phyloP scores from a whole-genome alignment of 2,329 filamentous ascomycete species.

The Epichloe gansuensis region DNA sequence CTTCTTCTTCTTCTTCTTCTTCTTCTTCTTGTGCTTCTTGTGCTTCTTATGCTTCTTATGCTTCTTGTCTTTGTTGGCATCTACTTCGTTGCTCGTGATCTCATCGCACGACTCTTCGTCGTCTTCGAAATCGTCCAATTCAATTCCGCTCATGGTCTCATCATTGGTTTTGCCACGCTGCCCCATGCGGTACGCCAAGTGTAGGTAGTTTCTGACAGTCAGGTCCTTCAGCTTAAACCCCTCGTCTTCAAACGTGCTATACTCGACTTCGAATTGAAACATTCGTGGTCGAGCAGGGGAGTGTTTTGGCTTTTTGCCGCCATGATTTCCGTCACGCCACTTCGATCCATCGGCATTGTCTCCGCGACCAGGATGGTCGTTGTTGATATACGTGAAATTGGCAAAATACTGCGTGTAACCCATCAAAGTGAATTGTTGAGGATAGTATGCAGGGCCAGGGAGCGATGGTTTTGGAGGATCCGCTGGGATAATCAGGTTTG shows the following conservation, averaged over 20 bases:
- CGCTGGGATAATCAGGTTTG: slow-evolving; percentile 52
- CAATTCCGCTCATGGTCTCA: slow-evolving; percentile 12
- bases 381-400: slow-evolving; percentile 85
- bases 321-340: slow-evolving; percentile 54
- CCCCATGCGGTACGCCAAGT: slow-evolving; percentile 69
- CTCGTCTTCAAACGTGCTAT: slow-evolving; percentile 67
- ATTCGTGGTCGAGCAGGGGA: slow-evolving; percentile 44
- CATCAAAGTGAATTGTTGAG: slow-evolving; percentile 65
- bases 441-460: slow-evolving; percentile 82
- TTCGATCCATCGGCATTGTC: slow-evolving; percentile 22
- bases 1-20: slow-evolving; percentile 33
- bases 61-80: slow-evolving; percentile 32
- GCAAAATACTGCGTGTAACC: slow-evolving; percentile 87
- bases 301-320: slow-evolving; percentile 38
- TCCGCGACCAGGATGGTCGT: slow-evolving; percentile 31
- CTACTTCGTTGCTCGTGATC: slow-evolving; percentile 9
- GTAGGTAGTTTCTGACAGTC: slow-evolving; percentile 69
- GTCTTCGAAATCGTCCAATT: slow-evolving; percentile 16
- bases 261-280: slow-evolving; percentile 72
- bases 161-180: slow-evolving; percentile 10
- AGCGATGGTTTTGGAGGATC: slow-evolving; percentile 58
- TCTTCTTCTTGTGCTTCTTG: slow-evolving; percentile 25
- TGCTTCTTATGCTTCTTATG: slow-evolving; percentile 18
- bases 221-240: slow-evolving; percentile 67
- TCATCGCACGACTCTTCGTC: slow-evolving; percentile 15